phyloP scores from a whole-genome alignment of 2,329 filamentous ascomycete species.

The Madurella mycetomatis region DNA sequence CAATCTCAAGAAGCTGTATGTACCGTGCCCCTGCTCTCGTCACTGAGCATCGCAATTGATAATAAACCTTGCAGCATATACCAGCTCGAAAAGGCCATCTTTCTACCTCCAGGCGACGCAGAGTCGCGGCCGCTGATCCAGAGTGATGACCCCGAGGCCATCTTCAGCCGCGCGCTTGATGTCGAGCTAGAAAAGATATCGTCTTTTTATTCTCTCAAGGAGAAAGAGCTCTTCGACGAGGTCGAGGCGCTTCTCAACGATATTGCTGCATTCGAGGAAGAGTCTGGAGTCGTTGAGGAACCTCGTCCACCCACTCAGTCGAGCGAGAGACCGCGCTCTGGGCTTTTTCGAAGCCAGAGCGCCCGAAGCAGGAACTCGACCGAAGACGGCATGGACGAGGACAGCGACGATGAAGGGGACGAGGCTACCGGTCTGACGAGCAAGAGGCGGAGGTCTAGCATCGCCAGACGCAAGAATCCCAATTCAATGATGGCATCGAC shows the following conservation, averaged over 20 bases:
- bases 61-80: conserved; percentile 66
- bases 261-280: conserved; percentile 59
- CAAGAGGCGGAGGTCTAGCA: conserved; percentile 35
- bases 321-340: conserved; percentile 15
- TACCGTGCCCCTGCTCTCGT: neutral
- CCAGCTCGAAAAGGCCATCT: conserved; percentile 79
- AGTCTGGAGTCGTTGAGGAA: conserved; percentile 31
- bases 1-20: conserved; percentile 96
- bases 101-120: conserved; percentile 65
- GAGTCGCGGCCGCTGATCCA: conserved; percentile 81
- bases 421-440: conserved; percentile 52
- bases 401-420: conserved; percentile 61
- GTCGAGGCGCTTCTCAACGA: conserved; percentile 73
- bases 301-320: conserved; percentile 25
- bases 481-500: conserved; percentile 38
- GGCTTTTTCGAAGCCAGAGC: conserved; percentile 31
- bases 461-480: conserved; percentile 35
- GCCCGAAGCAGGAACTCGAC: conserved; percentile 43
- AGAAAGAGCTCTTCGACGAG: conserved; percentile 80
- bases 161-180: conserved; percentile 78
- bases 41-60: neutral
- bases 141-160: conserved; percentile 68
- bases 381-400: conserved; percentile 54
- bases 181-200: conserved; percentile 91
- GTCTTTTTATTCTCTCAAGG: conserved; percentile 85